Evolutionary conservation across 176 grass and related monocot genomes (phyloP).

Genomic region (Areca catechu): DNA sequence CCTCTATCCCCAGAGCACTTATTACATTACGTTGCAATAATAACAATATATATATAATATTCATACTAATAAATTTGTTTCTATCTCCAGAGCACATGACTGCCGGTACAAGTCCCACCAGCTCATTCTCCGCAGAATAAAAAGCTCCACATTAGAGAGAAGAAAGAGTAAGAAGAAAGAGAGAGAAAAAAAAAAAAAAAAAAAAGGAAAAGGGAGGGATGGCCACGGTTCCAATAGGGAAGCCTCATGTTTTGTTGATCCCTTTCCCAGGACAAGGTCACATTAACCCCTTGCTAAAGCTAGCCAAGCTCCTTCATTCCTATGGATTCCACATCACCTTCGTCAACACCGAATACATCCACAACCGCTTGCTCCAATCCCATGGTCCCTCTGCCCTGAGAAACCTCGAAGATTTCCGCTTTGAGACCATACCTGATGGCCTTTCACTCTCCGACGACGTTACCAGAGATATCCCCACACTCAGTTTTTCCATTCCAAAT

Average conservation of each 20-base stretch:
- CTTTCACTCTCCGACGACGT: not conserved
- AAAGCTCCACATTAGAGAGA: too few species aligned
- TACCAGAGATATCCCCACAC: not conserved
- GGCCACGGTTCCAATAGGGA: too few species aligned
- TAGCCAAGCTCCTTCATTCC: slow-evolving; percentile 5
- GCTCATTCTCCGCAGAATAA: too few species aligned
- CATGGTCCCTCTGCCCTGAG: not conserved
- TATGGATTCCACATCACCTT: slow-evolving; percentile 1
- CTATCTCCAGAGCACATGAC: too few species aligned
- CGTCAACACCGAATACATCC: slow-evolving; percentile 7
- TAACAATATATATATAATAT: too few species aligned
- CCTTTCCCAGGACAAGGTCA: slow-evolving; percentile 3
- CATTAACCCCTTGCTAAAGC: slow-evolving; percentile 1
- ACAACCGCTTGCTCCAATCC: slow-evolving; percentile 1
- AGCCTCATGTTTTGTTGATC: not conserved
- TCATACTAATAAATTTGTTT: too few species aligned
- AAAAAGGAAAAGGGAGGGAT: too few species aligned
- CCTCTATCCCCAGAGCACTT: too few species aligned
- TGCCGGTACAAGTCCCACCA: too few species aligned
- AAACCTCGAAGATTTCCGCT: not conserved
- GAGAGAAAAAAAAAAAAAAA: too few species aligned
- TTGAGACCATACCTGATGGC: slow-evolving; percentile 6
- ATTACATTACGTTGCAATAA: too few species aligned
- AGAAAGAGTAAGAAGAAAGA: too few species aligned
- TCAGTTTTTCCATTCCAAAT: not conserved